These are phyloP conservation scores for Tillandsia fasciculata DNA, from an alignment of 176 grass and related monocot species.

Conservation along the genomic window DNA sequence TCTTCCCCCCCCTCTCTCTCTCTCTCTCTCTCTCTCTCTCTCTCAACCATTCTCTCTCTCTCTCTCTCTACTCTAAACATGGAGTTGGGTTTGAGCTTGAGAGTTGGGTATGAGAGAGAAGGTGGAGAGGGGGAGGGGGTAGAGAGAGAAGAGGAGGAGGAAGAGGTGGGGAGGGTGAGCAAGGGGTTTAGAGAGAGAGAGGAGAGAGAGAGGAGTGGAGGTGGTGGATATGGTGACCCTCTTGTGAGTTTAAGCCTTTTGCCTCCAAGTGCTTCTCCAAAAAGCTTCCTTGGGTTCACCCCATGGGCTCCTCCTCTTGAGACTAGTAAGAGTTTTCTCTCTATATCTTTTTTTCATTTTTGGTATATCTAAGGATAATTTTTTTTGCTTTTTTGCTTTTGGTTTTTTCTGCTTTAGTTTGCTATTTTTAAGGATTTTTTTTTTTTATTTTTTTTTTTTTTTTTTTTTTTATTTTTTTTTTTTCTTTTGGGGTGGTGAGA, in stretches of 20 bases:
- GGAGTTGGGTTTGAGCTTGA: background rate
- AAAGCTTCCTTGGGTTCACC: background rate
- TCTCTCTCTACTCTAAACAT: background rate
- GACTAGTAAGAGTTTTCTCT: background rate
- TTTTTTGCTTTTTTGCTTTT: no score
- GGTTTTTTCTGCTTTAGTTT: no score
- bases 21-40: background rate
- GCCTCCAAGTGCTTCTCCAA: background rate
- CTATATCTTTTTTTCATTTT: background rate
- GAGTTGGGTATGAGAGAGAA: slow-evolving; percentile 1
- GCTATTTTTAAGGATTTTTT: no score
- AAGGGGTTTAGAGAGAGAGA: background rate
- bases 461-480: no score
- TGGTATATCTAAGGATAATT: background rate
- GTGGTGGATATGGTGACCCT: background rate
- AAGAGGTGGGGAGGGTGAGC: background rate
- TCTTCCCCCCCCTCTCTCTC: background rate
- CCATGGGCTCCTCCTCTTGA: background rate
- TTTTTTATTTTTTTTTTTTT: no score
- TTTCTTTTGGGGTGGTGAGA: no score
- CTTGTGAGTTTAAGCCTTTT: background rate
- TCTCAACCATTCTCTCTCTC: background rate
- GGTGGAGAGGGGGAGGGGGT: background rate
- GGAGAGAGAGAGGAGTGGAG: background rate
- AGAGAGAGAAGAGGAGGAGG: background rate